These are phyloP conservation scores for Colletotrichum orchidophilum DNA, from an alignment of 2,329 filamentous ascomycete genomes.

Conservation along the genomic window DNA sequence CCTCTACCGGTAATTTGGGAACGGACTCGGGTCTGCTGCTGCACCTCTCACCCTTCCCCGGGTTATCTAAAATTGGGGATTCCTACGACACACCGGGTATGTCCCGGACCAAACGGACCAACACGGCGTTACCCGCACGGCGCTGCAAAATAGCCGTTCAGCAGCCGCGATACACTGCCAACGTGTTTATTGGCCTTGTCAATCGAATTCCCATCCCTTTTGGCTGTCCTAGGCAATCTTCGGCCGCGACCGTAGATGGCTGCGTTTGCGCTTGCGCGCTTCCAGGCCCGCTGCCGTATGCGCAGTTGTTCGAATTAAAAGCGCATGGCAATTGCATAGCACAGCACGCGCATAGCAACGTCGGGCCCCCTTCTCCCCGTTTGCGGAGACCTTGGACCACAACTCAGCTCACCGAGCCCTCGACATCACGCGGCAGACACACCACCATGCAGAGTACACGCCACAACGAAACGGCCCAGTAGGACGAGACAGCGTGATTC, in stretches of 20 bases:
- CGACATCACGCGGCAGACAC: neutral
- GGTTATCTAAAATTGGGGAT: conserved; percentile 20
- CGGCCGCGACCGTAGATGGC: neutral
- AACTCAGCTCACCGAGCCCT: conserved; percentile 13
- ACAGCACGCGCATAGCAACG: neutral
- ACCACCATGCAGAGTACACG: neutral
- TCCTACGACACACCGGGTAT: neutral
- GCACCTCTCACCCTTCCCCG: conserved; percentile 4
- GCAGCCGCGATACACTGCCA: neutral
- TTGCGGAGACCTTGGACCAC: neutral
- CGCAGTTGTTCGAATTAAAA: neutral
- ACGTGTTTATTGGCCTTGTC: neutral
- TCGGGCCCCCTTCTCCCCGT: neutral
- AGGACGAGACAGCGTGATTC: neutral
- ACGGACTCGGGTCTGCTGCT: neutral
- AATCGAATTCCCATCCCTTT: neutral
- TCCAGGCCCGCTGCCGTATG: neutral
- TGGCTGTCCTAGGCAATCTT: neutral
- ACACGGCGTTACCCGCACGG: neutral
- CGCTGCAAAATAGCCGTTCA: neutral
- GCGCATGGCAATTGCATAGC: neutral
- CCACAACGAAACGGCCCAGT: neutral
- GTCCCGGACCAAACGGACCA: neutral
- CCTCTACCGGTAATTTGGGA: neutral
- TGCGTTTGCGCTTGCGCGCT: neutral